Evolutionary conservation across 805 yeast species (phyloP), one percentile per base, ranked within the genome.

Genomic region (Saccharomycopsis oosterbeekiorum): DNA sequence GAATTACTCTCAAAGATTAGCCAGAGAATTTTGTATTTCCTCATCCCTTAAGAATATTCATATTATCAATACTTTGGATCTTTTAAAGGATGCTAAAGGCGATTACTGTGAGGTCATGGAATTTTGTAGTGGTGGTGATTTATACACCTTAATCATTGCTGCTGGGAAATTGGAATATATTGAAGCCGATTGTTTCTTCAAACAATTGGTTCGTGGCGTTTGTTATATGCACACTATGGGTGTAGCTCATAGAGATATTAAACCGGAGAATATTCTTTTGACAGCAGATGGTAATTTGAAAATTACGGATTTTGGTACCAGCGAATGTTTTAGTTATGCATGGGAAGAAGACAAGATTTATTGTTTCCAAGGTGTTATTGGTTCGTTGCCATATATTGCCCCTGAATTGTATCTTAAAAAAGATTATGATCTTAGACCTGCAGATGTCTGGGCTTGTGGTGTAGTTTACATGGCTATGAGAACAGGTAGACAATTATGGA

Each of bases 401-500:
- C 97, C 97, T 0, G 97, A 90, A 73, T 94, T 87, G 66, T 87
- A 84, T 71, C 65, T 69, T 58, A 76, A 80, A 1, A 75, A 79
- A 47, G 84, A 83, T 68, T 90, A 88, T 72, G 97, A 90, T 73
- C 88, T 96, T 1, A 74, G 96, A 61, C 80, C 87, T 41, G 87
- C 88, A 6, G 97, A 90, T 74, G 83, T 89, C 42, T 90, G 97
- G 97, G 84, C 96, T 0, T 89, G 96, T 75, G 97, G 96, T 57
- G 93, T 90, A 11, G 89, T 90, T 41, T 90, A 88, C 70, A 86
- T 90, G 89, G 96, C 96, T 6, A 86, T 90, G 93, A 78, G 97
- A 68, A 89, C 97, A 0, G 99, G 98, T 3, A 78, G 97, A 59
- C 97, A 93, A 69, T 74, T 94, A 59, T 93, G 98, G 98, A 84